phyloP scores from a whole-genome alignment of 768 basidiomycete species.

The Mycena venus region DNA sequence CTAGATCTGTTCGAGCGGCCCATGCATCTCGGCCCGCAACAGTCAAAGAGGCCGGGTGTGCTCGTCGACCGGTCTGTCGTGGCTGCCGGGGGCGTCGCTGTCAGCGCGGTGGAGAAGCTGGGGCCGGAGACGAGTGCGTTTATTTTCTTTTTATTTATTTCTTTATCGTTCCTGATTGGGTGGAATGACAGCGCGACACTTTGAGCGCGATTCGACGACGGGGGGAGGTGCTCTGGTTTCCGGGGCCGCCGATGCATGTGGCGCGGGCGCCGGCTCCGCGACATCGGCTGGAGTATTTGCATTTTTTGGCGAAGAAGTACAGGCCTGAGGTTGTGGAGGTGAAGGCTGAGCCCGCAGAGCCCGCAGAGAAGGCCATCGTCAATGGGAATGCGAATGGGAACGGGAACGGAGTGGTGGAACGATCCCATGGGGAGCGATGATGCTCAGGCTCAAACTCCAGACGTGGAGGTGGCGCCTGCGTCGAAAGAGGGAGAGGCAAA shows the following conservation, averaged over 20 bases:
- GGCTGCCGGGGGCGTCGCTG: conserved; percentile 59
- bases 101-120: conserved; percentile 62
- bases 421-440: conserved; percentile 20
- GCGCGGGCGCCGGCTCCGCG: conserved; percentile 50
- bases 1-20: conserved; percentile 30
- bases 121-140: conserved; percentile 63
- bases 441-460: not conserved
- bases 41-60: conserved; percentile 41
- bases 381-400: conserved; percentile 11
- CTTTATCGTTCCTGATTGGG: not conserved
- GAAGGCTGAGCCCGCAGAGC: not conserved
- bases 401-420: not conserved
- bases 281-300: conserved; percentile 66
- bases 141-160: not conserved
- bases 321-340: not conserved
- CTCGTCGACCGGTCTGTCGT: conserved; percentile 61
- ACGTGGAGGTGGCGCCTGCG: not conserved
- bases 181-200: conserved; percentile 59
- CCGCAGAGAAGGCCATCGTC: not conserved
- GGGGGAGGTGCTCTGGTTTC: conserved; percentile 83
- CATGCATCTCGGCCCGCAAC: conserved; percentile 31
- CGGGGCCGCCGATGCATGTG: conserved; percentile 70
- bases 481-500: not conserved
- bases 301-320: conserved; percentile 58
- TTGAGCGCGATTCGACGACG: conserved; percentile 73